These are phyloP conservation scores for Limonium bicolor DNA, from an alignment of 148 eudicot species.

Conservation along the genomic window DNA sequence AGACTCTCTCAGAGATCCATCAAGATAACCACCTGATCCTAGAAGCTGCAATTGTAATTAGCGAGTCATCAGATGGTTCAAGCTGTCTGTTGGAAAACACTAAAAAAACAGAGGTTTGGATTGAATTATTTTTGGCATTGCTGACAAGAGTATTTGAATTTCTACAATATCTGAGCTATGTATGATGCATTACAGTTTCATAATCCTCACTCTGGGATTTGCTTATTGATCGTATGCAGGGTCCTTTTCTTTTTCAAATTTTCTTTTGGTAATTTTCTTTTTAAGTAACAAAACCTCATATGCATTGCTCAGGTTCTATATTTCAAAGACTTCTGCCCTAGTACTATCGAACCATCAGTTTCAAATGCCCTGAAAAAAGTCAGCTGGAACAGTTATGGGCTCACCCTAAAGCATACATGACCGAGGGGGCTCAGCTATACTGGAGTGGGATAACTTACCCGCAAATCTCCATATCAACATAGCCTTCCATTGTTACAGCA, in stretches of 20 bases:
- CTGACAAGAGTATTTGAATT: too few relatives aligned
- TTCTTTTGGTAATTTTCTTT: too few relatives aligned
- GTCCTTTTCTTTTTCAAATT: too few relatives aligned
- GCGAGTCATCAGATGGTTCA: slow-evolving; percentile 24
- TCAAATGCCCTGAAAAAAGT: slow-evolving; percentile 51
- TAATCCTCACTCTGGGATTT: too few relatives aligned
- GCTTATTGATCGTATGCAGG: too few relatives aligned
- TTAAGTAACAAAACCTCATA: too few relatives aligned
- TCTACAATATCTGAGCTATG: too few relatives aligned
- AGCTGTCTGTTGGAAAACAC: too few relatives aligned
- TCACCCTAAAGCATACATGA: slow-evolving; percentile 32
- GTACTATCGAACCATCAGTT: slow-evolving; percentile 36
- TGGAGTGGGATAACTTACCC: slow-evolving; percentile 84
- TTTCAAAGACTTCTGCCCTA: slow-evolving; percentile 67
- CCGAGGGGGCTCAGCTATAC: slow-evolving; percentile 33
- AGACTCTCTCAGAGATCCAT: slow-evolving; percentile 27
- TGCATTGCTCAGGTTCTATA: slow-evolving; percentile 44
- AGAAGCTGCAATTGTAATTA: slow-evolving; percentile 67
- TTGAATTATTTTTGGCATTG: too few relatives aligned
- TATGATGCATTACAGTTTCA: too few relatives aligned
- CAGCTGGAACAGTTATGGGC: slow-evolving; percentile 69
- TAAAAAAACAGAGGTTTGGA: too few relatives aligned
- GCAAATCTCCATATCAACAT: slow-evolving; percentile 40
- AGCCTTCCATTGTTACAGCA: slow-evolving; percentile 51
- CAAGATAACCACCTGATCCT: slow-evolving; percentile 19